Percentiles rank a stretch among this genome's conserved stretches.
Evolutionary conservation across 495 filamentous ascomycete species (phyloP).

Genomic region (Massariosphaeria phaeospora): DNA sequence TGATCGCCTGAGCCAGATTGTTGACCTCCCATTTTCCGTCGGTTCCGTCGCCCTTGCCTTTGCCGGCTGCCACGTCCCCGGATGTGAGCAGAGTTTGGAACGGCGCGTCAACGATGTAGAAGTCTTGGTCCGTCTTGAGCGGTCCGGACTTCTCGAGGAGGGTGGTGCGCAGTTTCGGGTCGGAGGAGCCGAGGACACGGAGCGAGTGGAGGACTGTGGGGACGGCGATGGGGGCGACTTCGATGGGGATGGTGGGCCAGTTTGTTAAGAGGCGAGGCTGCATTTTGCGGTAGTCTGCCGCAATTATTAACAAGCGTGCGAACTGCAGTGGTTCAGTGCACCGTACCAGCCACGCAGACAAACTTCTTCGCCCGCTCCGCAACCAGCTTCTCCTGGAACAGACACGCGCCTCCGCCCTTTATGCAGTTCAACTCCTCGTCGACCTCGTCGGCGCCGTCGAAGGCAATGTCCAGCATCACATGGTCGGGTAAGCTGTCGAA

Average conservation of each 20-base stretch:
- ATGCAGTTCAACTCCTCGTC: conserved; percentile 93
- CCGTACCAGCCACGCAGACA: conserved; percentile 80
- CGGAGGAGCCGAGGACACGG: conserved; percentile 59
- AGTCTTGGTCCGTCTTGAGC: conserved; percentile 85
- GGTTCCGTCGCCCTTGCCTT: conserved; percentile 43
- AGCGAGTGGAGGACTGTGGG: conserved; percentile 65
- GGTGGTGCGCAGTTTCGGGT: conserved; percentile 65
- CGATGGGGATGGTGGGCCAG: conserved; percentile 86
- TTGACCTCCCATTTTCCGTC: conserved; percentile 64
- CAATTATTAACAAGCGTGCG: background rate
- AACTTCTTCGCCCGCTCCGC: conserved; percentile 81
- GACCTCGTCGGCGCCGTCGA: conserved; percentile 96
- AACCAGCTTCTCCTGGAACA: conserved; percentile 97
- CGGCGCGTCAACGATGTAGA: conserved; percentile 89
- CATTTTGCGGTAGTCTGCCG: conserved; percentile 77
- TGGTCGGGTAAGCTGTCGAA: conserved; percentile 65
- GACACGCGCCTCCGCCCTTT: conserved; percentile 92
- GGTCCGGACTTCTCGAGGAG: conserved; percentile 68
- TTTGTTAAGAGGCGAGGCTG: conserved; percentile 66
- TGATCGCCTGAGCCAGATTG: conserved; percentile 63
- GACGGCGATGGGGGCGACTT: conserved; percentile 80
- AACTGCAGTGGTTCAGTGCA: no score
- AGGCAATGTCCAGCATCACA: conserved; percentile 69
- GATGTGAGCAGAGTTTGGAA: conserved; percentile 66
- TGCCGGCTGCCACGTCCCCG: conserved; percentile 47